Percentiles rank a stretch among this genome's conserved stretches.
Evolutionary conservation across 1,284 basidiomycete genomes (phyloP).

Genomic region (Inonotus obliquus): DNA sequence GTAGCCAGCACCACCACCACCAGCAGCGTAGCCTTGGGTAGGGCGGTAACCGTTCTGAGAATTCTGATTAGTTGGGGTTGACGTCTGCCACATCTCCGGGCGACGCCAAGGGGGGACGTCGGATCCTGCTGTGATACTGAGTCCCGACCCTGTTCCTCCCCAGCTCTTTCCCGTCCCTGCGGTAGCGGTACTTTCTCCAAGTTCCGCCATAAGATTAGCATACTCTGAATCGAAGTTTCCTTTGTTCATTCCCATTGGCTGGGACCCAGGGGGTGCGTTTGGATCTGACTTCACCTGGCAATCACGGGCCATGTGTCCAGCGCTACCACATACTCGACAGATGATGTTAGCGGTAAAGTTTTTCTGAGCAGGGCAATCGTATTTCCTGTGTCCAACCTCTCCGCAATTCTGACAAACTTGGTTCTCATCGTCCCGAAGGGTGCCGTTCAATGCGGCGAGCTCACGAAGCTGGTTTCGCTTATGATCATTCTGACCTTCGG

Average conservation of each 20-base stretch:
- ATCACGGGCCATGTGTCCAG: slow-evolving; percentile 95
- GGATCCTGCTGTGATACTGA: slow-evolving; percentile 73
- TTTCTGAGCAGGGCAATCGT: slow-evolving; percentile 94
- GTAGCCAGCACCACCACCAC: slow-evolving; percentile 12
- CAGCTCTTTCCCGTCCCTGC: slow-evolving; percentile 55
- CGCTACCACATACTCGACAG: slow-evolving; percentile 92
- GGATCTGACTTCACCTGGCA: slow-evolving; percentile 83
- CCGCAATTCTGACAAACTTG: slow-evolving; percentile 99
- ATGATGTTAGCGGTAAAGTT: slow-evolving; percentile 98
- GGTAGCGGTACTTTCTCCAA: slow-evolving; percentile 74
- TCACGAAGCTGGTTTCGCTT: slow-evolving; percentile 99
- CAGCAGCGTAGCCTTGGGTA: slow-evolving; percentile 25
- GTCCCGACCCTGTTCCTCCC: slow-evolving; percentile 56
- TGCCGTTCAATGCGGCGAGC: slow-evolving; percentile 96
- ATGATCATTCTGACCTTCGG: slow-evolving; percentile 99
- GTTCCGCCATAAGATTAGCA: slow-evolving; percentile 94
- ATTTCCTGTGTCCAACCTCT: slow-evolving; percentile 91
- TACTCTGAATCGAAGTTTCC: slow-evolving; percentile 96
- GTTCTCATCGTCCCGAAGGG: slow-evolving; percentile 98
- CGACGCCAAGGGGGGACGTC: slow-evolving; percentile 85
- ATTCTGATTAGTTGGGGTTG: slow-evolving; percentile 37
- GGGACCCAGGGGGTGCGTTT: slow-evolving; percentile 41
- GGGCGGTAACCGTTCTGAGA: slow-evolving; percentile 41
- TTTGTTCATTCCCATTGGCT: slow-evolving; percentile 32
- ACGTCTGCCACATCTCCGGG: slow-evolving; percentile 75